Evolutionary conservation across 148 eudicot genomes (phyloP), one percentile per base, ranked within the genome.

Genomic region (Dianthus caryophyllus): DNA sequence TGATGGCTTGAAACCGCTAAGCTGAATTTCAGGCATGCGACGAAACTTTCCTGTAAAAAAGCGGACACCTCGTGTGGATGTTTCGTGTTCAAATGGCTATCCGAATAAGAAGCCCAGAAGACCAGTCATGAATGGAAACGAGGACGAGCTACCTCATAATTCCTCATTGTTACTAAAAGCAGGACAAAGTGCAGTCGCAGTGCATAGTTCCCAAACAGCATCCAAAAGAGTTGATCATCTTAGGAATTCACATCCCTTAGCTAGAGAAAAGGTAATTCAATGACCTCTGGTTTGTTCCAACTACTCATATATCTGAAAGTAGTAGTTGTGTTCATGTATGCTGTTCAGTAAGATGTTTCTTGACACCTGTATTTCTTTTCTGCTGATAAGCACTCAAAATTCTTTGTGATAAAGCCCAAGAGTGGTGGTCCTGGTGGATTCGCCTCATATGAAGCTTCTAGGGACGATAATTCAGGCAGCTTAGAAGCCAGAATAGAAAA

Each of bases 1-100:
- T 61, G 52, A 38, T 49, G 56, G 16, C 39, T 41, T 31, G 30
- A 26, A 71, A 26, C 64, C 57, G 31, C 39, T 61, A 61, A 66
- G 26, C 44, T 66, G 59, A 46, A 66, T 53, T 52, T 56, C 64
- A 80, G 84, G 71, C 52, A 61, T 68, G 52, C 78, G 51, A 43
- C 78, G 64, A 38, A 43, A 27, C 27, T 17, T 80, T 71, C 84
- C 84, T 58, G 81, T 77, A 44, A 77, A 30, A 60, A 80, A 77
- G 74, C 77, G 84, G 76, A 77, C 84, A 56, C 84, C 84, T 60
- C 84, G 84, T 67, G 69, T 77, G 25, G 70, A 73, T 62, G 73
- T 80, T 71, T 69, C 80, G 46, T 36, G 6, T 20, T 47, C 55
- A 31, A 69, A 64, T 47, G 21, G 33, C 15, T 55, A 51, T 65